Conservation (phyloP, 768 basidiomycete species). For the Lactarius pseudohatsudake region DNA sequence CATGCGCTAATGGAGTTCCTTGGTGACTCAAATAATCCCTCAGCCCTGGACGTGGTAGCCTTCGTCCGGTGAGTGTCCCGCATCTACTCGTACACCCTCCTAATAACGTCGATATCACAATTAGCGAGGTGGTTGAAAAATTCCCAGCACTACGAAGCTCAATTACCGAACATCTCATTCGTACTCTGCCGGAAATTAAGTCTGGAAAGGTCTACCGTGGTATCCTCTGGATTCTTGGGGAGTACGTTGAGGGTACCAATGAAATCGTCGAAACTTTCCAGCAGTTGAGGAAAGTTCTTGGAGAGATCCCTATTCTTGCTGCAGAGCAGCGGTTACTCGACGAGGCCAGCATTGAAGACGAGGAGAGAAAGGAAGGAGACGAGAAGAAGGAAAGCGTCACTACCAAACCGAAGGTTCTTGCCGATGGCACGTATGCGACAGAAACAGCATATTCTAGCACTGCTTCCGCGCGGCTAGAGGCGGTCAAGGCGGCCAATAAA, state of each 20-base stretch:
- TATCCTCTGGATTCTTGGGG: constrained; percentile 97
- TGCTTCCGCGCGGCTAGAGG: constrained; percentile 65
- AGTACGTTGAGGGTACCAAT: constrained; percentile 70
- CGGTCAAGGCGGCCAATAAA: constrained; percentile 83
- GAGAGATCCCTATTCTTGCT: constrained; percentile 96
- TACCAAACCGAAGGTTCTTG: constrained; percentile 75
- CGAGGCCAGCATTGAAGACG: constrained; percentile 62
- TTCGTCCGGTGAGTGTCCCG: constrained; percentile 54
- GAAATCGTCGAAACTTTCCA: constrained; percentile 74
- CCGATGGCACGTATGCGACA: constrained; percentile 97
- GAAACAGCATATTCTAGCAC: constrained; percentile 83
- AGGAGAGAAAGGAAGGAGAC: constrained; percentile 48
- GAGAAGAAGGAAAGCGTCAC: constrained; percentile 49
- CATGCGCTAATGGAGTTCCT: constrained; percentile 94
- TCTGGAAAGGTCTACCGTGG: constrained; percentile 97
- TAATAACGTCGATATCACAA: not conserved
- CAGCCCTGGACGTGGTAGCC: constrained; percentile 92
- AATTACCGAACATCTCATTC: constrained; percentile 82
- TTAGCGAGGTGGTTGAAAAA: constrained; percentile 93
- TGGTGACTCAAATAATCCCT: constrained; percentile 91
- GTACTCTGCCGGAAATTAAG: constrained; percentile 83
- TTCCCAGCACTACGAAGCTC: constrained; percentile 83
- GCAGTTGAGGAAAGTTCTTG: constrained; percentile 81
- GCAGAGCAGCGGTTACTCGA: constrained; percentile 83
- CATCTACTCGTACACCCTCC: constrained; percentile 1